Evolutionary conservation across 2,329 filamentous ascomycete genomes (phyloP).

Genomic region (Akanthomyces muscarius): DNA sequence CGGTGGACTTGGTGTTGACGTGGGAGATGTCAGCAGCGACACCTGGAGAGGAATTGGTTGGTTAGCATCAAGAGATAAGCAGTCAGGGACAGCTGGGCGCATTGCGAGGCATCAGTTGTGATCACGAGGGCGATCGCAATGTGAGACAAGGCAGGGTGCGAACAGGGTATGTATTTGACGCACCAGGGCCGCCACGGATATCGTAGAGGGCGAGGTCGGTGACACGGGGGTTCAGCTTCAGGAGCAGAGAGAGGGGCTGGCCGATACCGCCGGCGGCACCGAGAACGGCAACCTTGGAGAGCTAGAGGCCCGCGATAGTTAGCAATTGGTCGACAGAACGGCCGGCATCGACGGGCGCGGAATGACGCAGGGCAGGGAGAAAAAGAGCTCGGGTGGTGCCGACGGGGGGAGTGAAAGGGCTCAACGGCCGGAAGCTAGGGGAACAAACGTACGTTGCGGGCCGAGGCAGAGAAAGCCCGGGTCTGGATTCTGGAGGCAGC

Average conservation of each 20-base stretch:
- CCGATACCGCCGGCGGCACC: conserved; percentile 97
- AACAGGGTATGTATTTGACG: conserved; percentile 31
- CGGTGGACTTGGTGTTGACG: conserved; percentile 97
- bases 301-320: conserved; percentile 46
- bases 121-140: neutral
- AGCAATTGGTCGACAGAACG: conserved; percentile 20
- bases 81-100: conserved; percentile 3
- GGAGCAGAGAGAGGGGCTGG: conserved; percentile 92
- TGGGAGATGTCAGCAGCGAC: conserved; percentile 97
- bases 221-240: conserved; percentile 97
- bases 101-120: conserved; percentile 6
- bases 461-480: conserved; percentile 77
- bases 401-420: neutral
- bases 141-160: conserved; percentile 14
- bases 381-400: conserved; percentile 16
- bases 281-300: conserved; percentile 96
- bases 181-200: conserved; percentile 90
- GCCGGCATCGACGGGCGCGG: too few relatives aligned
- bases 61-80: neutral
- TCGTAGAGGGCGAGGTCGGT: conserved; percentile 95
- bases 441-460: conserved; percentile 61
- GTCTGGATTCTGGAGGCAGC: conserved; percentile 66
- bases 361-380: conserved; percentile 3
- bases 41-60: conserved; percentile 51
- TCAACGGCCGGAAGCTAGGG: conserved; percentile 11